Evolutionary conservation across 2,329 filamentous ascomycete species (phyloP).

Genomic region (Neopestalotiopsis rosae): DNA sequence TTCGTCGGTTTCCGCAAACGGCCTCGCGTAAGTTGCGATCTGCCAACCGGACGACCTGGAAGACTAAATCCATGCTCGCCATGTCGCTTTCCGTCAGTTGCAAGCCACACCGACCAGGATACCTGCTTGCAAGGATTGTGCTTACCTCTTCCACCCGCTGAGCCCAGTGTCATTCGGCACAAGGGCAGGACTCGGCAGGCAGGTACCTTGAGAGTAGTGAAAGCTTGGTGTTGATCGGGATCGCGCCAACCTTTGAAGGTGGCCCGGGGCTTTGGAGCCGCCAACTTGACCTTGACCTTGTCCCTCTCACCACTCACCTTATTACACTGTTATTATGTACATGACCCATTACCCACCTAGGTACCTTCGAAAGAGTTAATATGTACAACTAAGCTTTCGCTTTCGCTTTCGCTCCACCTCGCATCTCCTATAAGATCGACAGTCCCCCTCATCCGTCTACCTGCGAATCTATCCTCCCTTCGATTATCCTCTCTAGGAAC

Average conservation of each 20-base stretch:
- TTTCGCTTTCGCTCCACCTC: background rate
- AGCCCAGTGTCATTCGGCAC: background rate
- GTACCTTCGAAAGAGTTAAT: background rate
- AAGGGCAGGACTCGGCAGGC: background rate
- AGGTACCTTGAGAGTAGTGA: background rate
- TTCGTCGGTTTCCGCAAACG: slow-evolving; percentile 6
- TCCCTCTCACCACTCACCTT: background rate
- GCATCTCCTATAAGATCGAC: slow-evolving; percentile 14
- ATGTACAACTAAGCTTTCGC: slow-evolving; percentile 4
- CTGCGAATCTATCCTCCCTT: background rate
- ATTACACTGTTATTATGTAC: background rate
- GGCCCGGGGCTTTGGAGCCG: background rate
- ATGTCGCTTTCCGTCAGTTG: background rate
- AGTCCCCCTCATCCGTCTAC: slow-evolving; percentile 4
- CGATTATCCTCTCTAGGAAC: background rate
- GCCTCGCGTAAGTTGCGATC: slow-evolving; percentile 15
- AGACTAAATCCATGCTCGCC: background rate
- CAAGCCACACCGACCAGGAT: slow-evolving; percentile 1
- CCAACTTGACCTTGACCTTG: slow-evolving; percentile 6
- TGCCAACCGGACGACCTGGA: slow-evolving; percentile 7
- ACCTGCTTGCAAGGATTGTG: background rate
- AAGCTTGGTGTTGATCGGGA: background rate
- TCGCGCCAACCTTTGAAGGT: background rate
- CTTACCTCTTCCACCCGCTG: background rate
- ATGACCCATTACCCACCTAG: background rate